Evolutionary conservation across 2,329 filamentous ascomycete species (phyloP), one percentile per base, ranked within the genome.

Genomic region (Nigrograna mackinnonii): DNA sequence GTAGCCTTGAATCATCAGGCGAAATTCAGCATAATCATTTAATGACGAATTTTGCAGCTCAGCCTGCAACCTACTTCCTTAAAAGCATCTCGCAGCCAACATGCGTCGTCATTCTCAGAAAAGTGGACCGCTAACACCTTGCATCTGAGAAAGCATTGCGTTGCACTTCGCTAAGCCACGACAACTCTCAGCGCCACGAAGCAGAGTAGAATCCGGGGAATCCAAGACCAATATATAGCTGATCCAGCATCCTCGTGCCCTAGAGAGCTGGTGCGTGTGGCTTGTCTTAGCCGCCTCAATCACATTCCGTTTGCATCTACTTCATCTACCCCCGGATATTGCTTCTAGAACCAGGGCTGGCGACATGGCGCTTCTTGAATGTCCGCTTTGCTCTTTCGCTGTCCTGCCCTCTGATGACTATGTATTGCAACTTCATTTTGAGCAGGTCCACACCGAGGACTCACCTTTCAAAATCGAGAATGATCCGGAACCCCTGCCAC

Each of bases 351-450:
- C 18, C 30, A 62, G 58, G 58, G 46, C 52, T 13, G 39, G 22
- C 41, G 44, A 46, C 7, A 51, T 46, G 22, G 54, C 43, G 18
- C 54, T 58, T 6, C 50, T 67, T 4, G 60, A 60, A 35, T 69
- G 66, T 49, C 67, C 66, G 6, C 53, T 67, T 33, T 70, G 67
- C 47, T 51, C 53, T 36, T 67, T 64, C 46, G 51, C 53, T 5
- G 59, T 64, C 21, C 43, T 46, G 13, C 53, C 48, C 4, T 50
- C 46, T 21, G 57, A 65, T 48, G 51, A 57, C 22, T 69, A 71
- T 42, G 39, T 63, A 9, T 49, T 71, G 9, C 58, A 64, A 43
- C 54, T 70, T n/a, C 68, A 71, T 43, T 67, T 71, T 41, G 68
- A 71, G 53, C 64, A 70, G 44, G 50, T 50, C 16, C 68, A 71